These are phyloP conservation scores for Pisolithus sp. DNA, from an alignment of 768 basidiomycete genomes.

Conservation along the genomic window DNA sequence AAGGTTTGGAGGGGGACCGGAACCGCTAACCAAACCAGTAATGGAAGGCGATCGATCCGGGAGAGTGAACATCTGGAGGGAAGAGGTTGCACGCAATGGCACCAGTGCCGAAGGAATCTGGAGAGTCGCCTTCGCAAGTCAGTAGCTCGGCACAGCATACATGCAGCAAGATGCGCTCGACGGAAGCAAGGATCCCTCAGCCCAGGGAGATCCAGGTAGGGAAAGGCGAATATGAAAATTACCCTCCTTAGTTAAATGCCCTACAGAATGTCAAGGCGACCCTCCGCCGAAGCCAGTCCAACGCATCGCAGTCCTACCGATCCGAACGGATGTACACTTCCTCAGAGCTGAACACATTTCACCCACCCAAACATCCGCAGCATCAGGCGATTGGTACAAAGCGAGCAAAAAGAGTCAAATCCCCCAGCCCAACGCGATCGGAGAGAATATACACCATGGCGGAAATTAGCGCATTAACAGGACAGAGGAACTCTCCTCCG, in stretches of 20 bases:
- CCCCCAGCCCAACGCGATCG: conserved; percentile 25
- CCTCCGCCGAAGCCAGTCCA: conserved; percentile 18
- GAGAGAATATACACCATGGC: conserved; percentile 30
- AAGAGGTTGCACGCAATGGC: conserved; percentile 41
- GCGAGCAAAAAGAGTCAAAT: conserved; percentile 13
- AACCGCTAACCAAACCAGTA: conserved; percentile 8
- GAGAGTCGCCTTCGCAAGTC: conserved; percentile 9
- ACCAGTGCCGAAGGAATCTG: conserved; percentile 16
- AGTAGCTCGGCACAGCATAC: conserved; percentile 11
- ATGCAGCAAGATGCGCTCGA: conserved; percentile 7
- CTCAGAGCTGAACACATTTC: conserved; percentile 12
- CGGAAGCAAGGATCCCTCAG: conserved; percentile 10
- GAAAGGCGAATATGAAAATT: neutral
- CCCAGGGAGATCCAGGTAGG: conserved; percentile 20
- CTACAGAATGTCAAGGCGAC: conserved; percentile 6
- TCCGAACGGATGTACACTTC: conserved; percentile 22
- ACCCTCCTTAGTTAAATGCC: neutral
- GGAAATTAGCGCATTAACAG: conserved; percentile 27
- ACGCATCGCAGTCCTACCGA: conserved; percentile 14
- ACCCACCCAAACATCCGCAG: conserved; percentile 16
- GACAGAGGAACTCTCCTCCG: conserved; percentile 21
- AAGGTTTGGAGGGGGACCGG: conserved; percentile 4
- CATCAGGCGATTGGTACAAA: conserved; percentile 10
- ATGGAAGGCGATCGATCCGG: conserved; percentile 14
- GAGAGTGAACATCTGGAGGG: conserved; percentile 51